A percentile compares a stretch with the other conserved stretches of the same genome.
Evolutionary conservation across 192 early-diverging fungal species (phyloP).

Genomic region (Coemansia asiatica): DNA sequence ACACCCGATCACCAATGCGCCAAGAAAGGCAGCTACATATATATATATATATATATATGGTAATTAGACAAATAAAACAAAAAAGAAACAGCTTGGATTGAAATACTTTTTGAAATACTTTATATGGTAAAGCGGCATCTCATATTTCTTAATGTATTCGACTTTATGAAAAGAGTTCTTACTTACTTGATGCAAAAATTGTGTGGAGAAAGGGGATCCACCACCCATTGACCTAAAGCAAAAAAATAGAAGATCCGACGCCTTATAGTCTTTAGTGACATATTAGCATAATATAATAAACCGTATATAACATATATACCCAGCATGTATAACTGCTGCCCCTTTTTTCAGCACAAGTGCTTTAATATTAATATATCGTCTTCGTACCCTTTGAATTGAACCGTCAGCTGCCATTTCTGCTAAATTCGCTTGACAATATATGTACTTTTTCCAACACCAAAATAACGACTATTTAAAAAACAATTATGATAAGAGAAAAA

Average conservation of each 20-base stretch:
- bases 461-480: background rate
- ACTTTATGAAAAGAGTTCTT: background rate
- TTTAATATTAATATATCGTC: background rate
- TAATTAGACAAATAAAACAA: no score
- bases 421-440: background rate
- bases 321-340: background rate
- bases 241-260: background rate
- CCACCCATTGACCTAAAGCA: constrained; percentile 47
- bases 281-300: no score
- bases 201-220: constrained; percentile 59
- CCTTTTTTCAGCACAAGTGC: background rate
- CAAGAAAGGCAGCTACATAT: constrained; percentile 61
- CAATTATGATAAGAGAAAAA: background rate
- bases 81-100: no score
- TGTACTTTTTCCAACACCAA: no score
- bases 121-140: background rate
- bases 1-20: constrained; percentile 67
- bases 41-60: background rate
- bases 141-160: background rate
- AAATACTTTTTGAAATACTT: no score
- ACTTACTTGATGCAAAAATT: constrained; percentile 52
- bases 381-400: constrained; percentile 7
- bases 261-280: no score
- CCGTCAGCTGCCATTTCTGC: background rate
- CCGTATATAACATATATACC: no score